A percentile compares a stretch with the other conserved stretches of the same genome.
Evolutionary conservation across 129 eudicot genomes (phyloP).

Genomic region (Artemisia annua): DNA sequence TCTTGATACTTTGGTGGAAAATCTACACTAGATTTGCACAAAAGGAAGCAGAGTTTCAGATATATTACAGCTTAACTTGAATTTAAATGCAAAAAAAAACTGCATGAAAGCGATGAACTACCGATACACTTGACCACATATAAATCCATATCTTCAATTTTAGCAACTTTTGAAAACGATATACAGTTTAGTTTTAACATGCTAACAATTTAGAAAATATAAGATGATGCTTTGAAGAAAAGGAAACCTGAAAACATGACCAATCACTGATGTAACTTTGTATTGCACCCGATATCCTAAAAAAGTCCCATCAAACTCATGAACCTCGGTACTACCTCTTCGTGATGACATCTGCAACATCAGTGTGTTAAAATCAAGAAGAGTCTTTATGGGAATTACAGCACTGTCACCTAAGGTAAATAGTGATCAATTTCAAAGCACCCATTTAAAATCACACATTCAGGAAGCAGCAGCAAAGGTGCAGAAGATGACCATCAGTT

Average conservation of each 20-base stretch:
- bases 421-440: constrained; percentile 2
- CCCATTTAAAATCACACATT: not conserved
- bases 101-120: not conserved
- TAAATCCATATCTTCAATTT: not conserved
- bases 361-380: constrained; percentile 4
- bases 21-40: constrained; percentile 71
- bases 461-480: too few relatives aligned
- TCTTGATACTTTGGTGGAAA: constrained; percentile 83
- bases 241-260: constrained; percentile 91
- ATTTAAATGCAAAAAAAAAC: constrained; percentile 7
- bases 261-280: constrained; percentile 94
- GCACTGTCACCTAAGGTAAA: constrained; percentile 4
- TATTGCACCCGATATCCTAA: constrained; percentile 54
- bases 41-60: constrained; percentile 21
- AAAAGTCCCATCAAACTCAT: constrained; percentile 87
- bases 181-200: not conserved
- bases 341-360: constrained; percentile 79
- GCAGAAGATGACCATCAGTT: too few relatives aligned
- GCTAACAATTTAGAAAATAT: not conserved
- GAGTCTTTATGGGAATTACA: not conserved
- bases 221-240: constrained; percentile 16
- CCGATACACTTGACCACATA: too few relatives aligned
- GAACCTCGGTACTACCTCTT: constrained; percentile 91
- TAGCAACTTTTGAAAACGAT: not conserved
- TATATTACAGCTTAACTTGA: constrained; percentile 1